Conservation (phyloP, 106 monocot genomes). For the Dioscorea zingiberensis region DNA sequence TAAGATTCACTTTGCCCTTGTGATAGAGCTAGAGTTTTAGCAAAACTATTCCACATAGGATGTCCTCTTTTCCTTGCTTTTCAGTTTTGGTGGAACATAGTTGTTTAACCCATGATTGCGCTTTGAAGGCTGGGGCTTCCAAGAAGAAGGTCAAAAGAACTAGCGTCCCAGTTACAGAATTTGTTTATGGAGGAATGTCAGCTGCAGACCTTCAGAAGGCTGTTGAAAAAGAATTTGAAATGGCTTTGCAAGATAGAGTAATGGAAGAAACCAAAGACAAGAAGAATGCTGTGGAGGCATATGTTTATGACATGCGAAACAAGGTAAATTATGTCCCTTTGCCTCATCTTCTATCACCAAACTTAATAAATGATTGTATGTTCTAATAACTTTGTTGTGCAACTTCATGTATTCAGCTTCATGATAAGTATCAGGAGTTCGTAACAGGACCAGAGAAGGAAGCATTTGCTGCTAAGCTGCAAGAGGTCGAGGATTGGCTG, state of each 20-base stretch:
- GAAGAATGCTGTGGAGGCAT: conserved; percentile 98
- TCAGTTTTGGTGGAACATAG: neutral
- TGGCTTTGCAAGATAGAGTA: conserved; percentile 85
- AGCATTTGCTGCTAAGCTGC: conserved; percentile 60
- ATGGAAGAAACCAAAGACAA: conserved; percentile 99
- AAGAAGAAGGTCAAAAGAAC: conserved; percentile 85
- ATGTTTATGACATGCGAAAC: conserved; percentile 96
- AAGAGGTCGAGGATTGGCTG: conserved; percentile 94
- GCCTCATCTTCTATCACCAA: neutral
- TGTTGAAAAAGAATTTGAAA: conserved; percentile 23
- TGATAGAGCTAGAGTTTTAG: too few relatives aligned
- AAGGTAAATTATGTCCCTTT: conserved; percentile 31
- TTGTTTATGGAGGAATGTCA: conserved; percentile 14
- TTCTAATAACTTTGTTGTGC: too few relatives aligned
- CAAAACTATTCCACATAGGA: too few relatives aligned
- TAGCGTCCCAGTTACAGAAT: conserved; percentile 54
- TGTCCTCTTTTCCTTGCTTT: too few relatives aligned
- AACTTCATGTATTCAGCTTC: conserved; percentile 31
- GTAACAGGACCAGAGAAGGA: conserved; percentile 49
- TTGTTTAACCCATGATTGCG: neutral
- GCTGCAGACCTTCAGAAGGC: conserved; percentile 22
- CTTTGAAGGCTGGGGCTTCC: conserved; percentile 28
- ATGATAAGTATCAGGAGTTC: conserved; percentile 82
- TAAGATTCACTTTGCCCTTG: too few relatives aligned
- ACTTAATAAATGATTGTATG: too few relatives aligned